phyloP scores from a whole-genome alignment of 2,329 filamentous ascomycete genomes.

The Clonostachys solani region DNA sequence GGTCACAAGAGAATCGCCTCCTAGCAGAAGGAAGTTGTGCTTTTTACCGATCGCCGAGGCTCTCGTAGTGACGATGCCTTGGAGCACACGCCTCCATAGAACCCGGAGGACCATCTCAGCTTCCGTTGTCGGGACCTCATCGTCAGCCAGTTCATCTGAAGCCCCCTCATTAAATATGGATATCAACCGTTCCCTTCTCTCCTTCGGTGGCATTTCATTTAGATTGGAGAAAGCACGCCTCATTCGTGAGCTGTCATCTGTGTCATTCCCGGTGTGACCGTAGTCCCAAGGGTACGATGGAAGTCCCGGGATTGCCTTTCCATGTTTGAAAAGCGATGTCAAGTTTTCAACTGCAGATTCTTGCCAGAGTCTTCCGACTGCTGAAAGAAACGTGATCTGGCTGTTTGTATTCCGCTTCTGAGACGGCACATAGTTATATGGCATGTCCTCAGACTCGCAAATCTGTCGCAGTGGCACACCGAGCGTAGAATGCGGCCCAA shows the following conservation, averaged over 20 bases:
- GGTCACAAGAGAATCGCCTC: slow-evolving; percentile 5
- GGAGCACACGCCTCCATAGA: slow-evolving; percentile 4
- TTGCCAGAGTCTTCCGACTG: background rate
- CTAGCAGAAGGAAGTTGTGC: slow-evolving; percentile 9
- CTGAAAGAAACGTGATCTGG: background rate
- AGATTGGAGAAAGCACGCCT: background rate
- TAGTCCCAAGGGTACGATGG: background rate
- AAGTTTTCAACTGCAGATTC: background rate
- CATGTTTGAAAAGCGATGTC: background rate
- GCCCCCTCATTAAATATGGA: background rate
- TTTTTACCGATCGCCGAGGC: background rate
- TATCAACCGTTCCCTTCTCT: background rate
- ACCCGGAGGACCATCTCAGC: slow-evolving; percentile 5
- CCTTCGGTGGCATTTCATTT: background rate
- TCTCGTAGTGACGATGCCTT: background rate
- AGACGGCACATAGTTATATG: background rate
- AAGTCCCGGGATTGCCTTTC: background rate
- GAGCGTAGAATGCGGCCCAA: slow-evolving; percentile 7
- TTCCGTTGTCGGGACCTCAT: background rate
- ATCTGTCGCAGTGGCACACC: slow-evolving; percentile 8
- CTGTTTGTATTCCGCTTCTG: slow-evolving; percentile 1
- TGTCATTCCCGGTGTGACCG: no score
- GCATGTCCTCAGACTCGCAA: background rate
- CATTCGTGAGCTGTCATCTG: background rate
- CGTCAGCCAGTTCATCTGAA: no score